These are phyloP conservation scores for Hortaea sp. DNA, from an alignment of 2,329 filamentous ascomycete species.

Conservation along the genomic window DNA sequence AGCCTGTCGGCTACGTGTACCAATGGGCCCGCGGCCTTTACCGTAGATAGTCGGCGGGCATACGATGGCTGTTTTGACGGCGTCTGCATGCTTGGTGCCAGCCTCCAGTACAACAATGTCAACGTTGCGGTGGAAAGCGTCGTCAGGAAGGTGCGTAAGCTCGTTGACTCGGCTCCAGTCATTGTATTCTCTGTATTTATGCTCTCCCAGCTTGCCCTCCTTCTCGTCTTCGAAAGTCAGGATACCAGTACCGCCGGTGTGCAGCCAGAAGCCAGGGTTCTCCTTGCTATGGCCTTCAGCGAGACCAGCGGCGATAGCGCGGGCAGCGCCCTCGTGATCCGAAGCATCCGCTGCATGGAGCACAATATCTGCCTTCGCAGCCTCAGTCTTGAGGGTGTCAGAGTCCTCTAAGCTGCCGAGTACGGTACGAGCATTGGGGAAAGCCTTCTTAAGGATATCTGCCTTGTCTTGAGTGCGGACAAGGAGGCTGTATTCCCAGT, in stretches of 20 bases:
- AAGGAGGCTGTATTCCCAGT: constrained; percentile 39
- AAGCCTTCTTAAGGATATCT: constrained; percentile 27
- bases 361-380: constrained; percentile 43
- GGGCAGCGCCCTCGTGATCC: constrained; percentile 38
- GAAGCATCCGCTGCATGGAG: constrained; percentile 36
- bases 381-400: constrained; percentile 36
- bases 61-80: constrained; percentile 53
- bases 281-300: constrained; percentile 33
- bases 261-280: constrained; percentile 33
- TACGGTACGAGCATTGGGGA: constrained; percentile 35
- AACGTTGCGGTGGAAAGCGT: constrained; percentile 54
- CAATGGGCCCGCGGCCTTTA: constrained; percentile 42
- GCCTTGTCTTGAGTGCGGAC: constrained; percentile 43
- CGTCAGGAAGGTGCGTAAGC: constrained; percentile 43
- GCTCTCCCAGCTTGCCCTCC: constrained; percentile 38
- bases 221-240: constrained; percentile 43
- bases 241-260: constrained; percentile 49
- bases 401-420: constrained; percentile 41
- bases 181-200: constrained; percentile 43
- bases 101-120: constrained; percentile 56
- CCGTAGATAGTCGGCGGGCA: constrained; percentile 59
- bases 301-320: constrained; percentile 44
- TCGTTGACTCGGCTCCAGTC: constrained; percentile 50
- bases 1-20: constrained; percentile 47
- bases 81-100: constrained; percentile 33